Evolutionary conservation across 1,284 basidiomycete species (phyloP), one percentile per base, ranked within the genome.

Genomic region (Omphalotus olearius): DNA sequence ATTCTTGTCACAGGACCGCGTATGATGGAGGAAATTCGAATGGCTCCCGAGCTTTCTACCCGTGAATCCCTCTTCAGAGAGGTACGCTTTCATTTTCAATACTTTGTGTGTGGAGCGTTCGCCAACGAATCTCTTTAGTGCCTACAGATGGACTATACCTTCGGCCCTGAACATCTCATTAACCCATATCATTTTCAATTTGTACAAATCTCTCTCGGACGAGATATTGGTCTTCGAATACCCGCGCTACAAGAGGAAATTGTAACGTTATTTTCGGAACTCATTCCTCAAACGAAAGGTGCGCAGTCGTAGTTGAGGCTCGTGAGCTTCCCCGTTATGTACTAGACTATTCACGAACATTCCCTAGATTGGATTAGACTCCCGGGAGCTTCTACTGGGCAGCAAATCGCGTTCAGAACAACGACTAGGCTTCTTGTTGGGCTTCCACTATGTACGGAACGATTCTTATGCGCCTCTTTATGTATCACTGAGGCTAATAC

Each of bases 211-310:
- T 59, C 58, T 7, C 59, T 75, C 6, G 68, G 64, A 4, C 62
- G 68, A 3, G 67, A 64, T 38, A 48, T 72, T 1, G 53, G 44
- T 0, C 38, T 9, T 0, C 35, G 69, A 3, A 62, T 63, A 17
- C 47, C 58, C 4, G 63, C 65, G 3, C 53, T 73, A 3, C 54
- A 56, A 26, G 61, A 71, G 7, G 73, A 75, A 50, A 55, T 73
- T 4, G 17, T 43, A 1, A 28, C 38, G 0, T 59, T 68, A 0
- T 67, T 71, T 48, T 57, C 64, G 3, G 67, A 70, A 10, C 26
- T 54, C 17, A 55, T 69, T 4, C 50, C 53, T 20, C 33, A 23
- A 17, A 20, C 23, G 33, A 39, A 46, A 5, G 44, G 50, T 52
- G 23, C 18, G 43, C 37, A 17, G 26, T 40, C 6, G 26, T 45